phyloP scores from a whole-genome alignment of 1,284 basidiomycete species.

The Meripilus lineatus region DNA sequence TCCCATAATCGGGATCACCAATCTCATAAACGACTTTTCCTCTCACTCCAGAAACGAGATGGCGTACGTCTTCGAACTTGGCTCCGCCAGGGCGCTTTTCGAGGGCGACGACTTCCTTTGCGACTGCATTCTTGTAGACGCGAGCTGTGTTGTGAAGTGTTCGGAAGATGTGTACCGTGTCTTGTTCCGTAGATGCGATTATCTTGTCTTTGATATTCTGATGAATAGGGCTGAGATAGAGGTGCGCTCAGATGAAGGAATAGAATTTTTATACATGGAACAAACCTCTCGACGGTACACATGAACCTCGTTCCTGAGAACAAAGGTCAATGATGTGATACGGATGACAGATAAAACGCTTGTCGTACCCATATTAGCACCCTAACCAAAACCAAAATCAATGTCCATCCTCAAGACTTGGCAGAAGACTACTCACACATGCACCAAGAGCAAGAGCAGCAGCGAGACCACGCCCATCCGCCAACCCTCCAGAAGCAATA shows the following conservation, averaged over 20 bases:
- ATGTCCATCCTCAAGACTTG: constrained; percentile 1
- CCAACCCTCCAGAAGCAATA: constrained; percentile 87
- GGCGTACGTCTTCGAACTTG: constrained; percentile 82
- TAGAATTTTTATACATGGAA: constrained; percentile 15
- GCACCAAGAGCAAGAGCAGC: constrained; percentile 83
- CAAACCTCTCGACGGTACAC: constrained; percentile 73
- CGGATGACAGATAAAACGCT: constrained; percentile 24
- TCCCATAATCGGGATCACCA: constrained; percentile 84
- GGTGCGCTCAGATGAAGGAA: constrained; percentile 20
- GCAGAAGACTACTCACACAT: constrained; percentile 41
- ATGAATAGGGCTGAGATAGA: constrained; percentile 69
- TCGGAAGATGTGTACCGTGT: constrained; percentile 89
- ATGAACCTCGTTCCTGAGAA: constrained; percentile 76
- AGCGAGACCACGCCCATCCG: constrained; percentile 79
- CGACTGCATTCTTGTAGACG: constrained; percentile 84
- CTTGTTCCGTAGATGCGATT: constrained; percentile 75
- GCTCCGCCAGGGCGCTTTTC: constrained; percentile 81
- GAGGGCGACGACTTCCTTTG: constrained; percentile 77
- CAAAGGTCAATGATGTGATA: constrained; percentile 1
- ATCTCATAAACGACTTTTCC: constrained; percentile 79
- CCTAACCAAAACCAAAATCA: constrained; percentile 36
- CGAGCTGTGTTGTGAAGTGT: constrained; percentile 84
- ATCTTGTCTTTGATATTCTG: constrained; percentile 90
- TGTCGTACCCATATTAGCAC: constrained; percentile 90
- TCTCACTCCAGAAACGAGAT: constrained; percentile 79